Conservation (phyloP, 805 yeast genomes). For the Lipomyces spencermartinsiae region DNA sequence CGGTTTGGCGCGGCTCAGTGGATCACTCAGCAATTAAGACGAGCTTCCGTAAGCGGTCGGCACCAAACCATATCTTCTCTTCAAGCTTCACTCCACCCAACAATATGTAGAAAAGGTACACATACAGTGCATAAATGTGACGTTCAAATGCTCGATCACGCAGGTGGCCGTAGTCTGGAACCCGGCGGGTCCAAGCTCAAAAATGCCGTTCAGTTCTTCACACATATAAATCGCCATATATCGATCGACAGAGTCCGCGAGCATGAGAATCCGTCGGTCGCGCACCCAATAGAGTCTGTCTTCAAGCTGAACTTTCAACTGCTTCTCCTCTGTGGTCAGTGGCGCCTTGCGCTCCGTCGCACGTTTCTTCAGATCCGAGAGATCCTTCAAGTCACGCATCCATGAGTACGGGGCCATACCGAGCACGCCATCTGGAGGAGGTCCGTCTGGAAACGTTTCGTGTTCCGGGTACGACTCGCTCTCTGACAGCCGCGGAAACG, state of each 20-base stretch:
- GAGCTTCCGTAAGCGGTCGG: too few relatives aligned
- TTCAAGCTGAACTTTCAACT: background rate
- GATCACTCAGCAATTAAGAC: too few relatives aligned
- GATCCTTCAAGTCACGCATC: conserved; percentile 11
- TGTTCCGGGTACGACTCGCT: background rate
- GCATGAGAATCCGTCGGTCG: conserved; percentile 12
- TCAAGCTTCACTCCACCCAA: too few relatives aligned
- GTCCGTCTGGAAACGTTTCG: conserved; percentile 6
- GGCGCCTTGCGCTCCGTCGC: background rate
- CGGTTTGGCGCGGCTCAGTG: too few relatives aligned
- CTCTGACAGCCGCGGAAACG: background rate
- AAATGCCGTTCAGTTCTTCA: conserved; percentile 6
- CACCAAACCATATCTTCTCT: too few relatives aligned
- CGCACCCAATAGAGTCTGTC: conserved; percentile 11
- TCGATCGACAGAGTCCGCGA: conserved; percentile 23
- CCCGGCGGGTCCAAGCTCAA: background rate
- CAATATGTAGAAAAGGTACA: background rate
- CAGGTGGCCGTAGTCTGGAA: conserved; percentile 18
- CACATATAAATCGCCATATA: conserved; percentile 10
- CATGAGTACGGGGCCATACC: conserved; percentile 8
- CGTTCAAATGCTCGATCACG: conserved; percentile 11
- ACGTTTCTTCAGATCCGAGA: background rate
- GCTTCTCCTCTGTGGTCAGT: background rate
- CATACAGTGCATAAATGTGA: conserved; percentile 16
- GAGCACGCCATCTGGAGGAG: conserved; percentile 2